Evolutionary conservation across 2,329 filamentous ascomycete genomes (phyloP).

Genomic region (Microdochium trichocladiopsis): DNA sequence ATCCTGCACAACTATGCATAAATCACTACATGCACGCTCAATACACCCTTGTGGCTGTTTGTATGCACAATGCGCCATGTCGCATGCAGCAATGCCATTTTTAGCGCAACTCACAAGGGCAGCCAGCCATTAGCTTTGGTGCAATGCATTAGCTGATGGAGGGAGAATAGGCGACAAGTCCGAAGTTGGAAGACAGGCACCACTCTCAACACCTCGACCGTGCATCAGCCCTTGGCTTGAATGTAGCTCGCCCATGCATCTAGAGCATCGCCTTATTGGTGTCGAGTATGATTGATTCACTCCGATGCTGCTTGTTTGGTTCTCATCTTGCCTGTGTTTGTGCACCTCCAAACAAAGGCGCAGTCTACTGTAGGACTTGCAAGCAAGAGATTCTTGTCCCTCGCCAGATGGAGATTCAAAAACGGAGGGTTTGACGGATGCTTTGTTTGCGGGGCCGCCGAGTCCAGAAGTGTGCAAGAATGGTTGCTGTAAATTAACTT

Average conservation of each 20-base stretch:
- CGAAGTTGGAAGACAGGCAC: neutral
- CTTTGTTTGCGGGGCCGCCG: neutral
- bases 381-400: neutral
- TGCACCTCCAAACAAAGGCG: neutral
- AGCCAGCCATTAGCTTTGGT: constrained; percentile 5
- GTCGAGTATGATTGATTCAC: neutral
- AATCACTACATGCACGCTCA: neutral
- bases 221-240: neutral
- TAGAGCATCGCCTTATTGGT: neutral
- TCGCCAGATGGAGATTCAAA: neutral
- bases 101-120: neutral
- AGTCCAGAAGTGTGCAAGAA: neutral
- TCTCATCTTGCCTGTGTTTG: neutral
- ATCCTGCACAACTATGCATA: neutral
- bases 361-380: neutral
- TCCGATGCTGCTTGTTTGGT: neutral
- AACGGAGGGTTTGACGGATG: neutral
- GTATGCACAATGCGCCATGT: neutral
- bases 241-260: neutral
- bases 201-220: neutral
- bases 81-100: neutral
- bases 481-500: neutral
- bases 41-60: neutral
- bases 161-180: neutral
- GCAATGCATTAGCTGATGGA: neutral